Conservation (phyloP, 2,329 filamentous ascomycete genomes). For the Aspergillus piperis region DNA sequence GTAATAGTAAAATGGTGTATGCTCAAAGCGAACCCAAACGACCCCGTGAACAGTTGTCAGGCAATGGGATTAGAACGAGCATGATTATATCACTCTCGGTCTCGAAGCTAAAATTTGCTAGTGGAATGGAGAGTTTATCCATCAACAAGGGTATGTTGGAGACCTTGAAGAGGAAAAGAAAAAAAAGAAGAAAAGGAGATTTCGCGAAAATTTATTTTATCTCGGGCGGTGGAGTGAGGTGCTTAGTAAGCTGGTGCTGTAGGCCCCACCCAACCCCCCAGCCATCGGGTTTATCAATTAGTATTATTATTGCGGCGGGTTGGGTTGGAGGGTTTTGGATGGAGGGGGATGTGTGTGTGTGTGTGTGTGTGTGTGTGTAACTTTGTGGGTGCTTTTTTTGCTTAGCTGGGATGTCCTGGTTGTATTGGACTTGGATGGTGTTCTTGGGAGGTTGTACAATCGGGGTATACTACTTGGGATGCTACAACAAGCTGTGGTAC, state of each 20-base stretch:
- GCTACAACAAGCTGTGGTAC: too few relatives aligned
- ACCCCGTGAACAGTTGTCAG: conserved; percentile 32
- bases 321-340: too few relatives aligned
- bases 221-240: conserved; percentile 5
- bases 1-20: conserved; percentile 32
- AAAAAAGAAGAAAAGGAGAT: conserved; percentile 24
- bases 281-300: too few relatives aligned
- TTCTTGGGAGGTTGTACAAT: too few relatives aligned
- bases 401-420: too few relatives aligned
- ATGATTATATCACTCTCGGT: conserved; percentile 43
- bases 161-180: conserved; percentile 40
- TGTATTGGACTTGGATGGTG: too few relatives aligned
- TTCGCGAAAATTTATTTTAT: conserved; percentile 24
- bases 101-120: conserved; percentile 45
- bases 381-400: too few relatives aligned
- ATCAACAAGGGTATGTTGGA: conserved; percentile 50
- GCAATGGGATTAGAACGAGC: conserved; percentile 48
- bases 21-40: conserved; percentile 50
- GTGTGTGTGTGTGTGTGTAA: too few relatives aligned
- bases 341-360: too few relatives aligned
- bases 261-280: too few relatives aligned
- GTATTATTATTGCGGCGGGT: too few relatives aligned
- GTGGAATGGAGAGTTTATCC: conserved; percentile 36
- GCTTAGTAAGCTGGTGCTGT: conserved; percentile 16
- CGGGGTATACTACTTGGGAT: too few relatives aligned